Conservation (phyloP, 2,329 filamentous ascomycete genomes). For the Trichophyton schoenleinii region DNA sequence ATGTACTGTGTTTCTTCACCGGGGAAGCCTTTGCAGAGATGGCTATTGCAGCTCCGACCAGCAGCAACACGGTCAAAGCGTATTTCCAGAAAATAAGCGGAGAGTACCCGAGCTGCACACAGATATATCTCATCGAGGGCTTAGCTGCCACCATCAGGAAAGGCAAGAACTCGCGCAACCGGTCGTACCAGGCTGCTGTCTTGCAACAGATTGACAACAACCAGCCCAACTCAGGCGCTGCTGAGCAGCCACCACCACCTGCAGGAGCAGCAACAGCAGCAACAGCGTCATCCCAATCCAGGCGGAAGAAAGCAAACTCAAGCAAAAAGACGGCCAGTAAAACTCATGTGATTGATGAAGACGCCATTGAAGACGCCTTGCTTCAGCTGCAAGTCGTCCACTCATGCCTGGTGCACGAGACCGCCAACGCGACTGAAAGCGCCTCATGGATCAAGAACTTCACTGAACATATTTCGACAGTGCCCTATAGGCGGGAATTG, state of each 20-base stretch:
- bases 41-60: conserved; percentile 23
- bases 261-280: conserved; percentile 9
- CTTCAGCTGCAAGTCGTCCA: conserved; percentile 58
- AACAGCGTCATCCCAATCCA: conserved; percentile 16
- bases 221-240: conserved; percentile 17
- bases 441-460: conserved; percentile 61
- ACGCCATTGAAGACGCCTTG: conserved; percentile 57
- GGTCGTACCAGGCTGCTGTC: conserved; percentile 55
- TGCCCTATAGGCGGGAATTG: conserved; percentile 50
- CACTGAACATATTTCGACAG: conserved; percentile 65
- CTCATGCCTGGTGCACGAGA: conserved; percentile 57
- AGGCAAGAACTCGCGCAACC: conserved; percentile 54
- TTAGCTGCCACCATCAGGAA: conserved; percentile 54
- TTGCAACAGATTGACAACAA: conserved; percentile 30
- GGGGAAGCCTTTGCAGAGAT: conserved; percentile 56
- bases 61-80: conserved; percentile 39
- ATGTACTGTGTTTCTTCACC: conserved; percentile 49
- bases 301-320: conserved; percentile 23
- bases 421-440: conserved; percentile 46
- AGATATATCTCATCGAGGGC: conserved; percentile 63
- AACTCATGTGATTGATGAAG: conserved; percentile 50
- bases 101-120: conserved; percentile 40
- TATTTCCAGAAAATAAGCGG: conserved; percentile 47
- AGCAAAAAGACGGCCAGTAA: conserved; percentile 29
- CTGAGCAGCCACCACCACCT: too few relatives aligned